A percentile compares a stretch with the other conserved stretches of the same genome.
These are phyloP conservation scores for Thermothelomyces thermophilus DNA, from an alignment of 2,329 filamentous ascomycete species.

Conservation along the genomic window DNA sequence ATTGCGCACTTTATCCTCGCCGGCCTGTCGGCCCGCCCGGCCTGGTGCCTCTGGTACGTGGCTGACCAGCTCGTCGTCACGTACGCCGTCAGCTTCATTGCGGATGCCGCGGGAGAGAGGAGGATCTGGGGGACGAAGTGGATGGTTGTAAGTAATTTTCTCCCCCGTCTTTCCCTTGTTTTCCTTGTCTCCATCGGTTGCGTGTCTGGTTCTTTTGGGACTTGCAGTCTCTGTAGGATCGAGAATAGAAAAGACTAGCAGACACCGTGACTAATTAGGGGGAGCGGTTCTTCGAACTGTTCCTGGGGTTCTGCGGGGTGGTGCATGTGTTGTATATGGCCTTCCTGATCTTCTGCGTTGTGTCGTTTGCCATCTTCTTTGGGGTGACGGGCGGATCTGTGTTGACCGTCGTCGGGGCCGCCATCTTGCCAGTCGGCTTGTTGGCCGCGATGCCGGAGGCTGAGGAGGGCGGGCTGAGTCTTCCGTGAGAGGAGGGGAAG, in stretches of 20 bases:
- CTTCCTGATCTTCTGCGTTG: neutral
- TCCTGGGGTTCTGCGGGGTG: neutral
- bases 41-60: neutral
- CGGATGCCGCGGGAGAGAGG: neutral
- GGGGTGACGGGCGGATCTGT: neutral
- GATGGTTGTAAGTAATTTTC: neutral
- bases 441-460: slow-evolving; percentile 2
- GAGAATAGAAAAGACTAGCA: neutral
- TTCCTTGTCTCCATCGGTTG: neutral
- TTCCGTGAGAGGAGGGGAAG: neutral
- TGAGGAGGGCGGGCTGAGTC: neutral
- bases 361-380: slow-evolving; percentile 3
- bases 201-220: too few species aligned
- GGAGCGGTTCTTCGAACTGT: neutral
- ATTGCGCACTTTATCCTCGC: neutral
- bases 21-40: neutral
- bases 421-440: neutral
- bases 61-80: slow-evolving; percentile 4
- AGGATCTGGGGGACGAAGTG: neutral
- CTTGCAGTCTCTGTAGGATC: too few species aligned
- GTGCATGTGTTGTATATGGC: slow-evolving; percentile 4
- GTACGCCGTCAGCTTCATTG: neutral
- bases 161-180: neutral
- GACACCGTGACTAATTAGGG: neutral
- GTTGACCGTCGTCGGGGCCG: neutral